A percentile compares a stretch with the other conserved stretches of the same genome.
These are phyloP conservation scores for Metarhizium album DNA, from an alignment of 2,329 filamentous ascomycete species.

Conservation along the genomic window DNA sequence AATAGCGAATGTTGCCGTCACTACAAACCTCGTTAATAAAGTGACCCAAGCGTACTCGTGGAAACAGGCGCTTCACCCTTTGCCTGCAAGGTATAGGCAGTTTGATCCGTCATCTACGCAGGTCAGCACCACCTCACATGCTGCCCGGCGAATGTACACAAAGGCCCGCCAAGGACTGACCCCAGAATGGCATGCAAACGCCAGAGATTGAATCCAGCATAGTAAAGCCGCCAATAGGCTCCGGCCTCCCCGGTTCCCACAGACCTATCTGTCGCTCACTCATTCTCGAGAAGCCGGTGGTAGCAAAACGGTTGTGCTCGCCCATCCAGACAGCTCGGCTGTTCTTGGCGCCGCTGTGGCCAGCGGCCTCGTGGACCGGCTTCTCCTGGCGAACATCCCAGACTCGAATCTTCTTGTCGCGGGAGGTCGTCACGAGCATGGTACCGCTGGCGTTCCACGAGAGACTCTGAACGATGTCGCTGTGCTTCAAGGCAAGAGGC, in stretches of 20 bases:
- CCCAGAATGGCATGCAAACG: conserved; percentile 99
- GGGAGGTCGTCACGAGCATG: conserved; percentile 80
- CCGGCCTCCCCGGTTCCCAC: conserved; percentile 80
- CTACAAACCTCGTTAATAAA: conserved; percentile 33
- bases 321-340: conserved; percentile 95
- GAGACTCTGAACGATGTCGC: conserved; percentile 87
- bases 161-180: conserved; percentile 27
- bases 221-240: conserved; percentile 83
- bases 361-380: conserved; percentile 70
- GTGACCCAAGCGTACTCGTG: neutral
- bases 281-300: conserved; percentile 96
- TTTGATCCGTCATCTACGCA: conserved; percentile 75
- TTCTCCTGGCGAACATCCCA: conserved; percentile 96
- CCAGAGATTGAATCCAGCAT: conserved; percentile 92
- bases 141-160: neutral
- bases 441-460: conserved; percentile 90
- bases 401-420: conserved; percentile 95
- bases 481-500: conserved; percentile 69
- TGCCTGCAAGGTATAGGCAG: conserved; percentile 91
- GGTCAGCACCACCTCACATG: conserved; percentile 12
- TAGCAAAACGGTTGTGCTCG: conserved; percentile 90
- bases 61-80: conserved; percentile 59
- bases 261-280: conserved; percentile 92
- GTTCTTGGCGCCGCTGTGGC: conserved; percentile 92
- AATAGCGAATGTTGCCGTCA: conserved; percentile 98